Base-by-base conservation (phyloP, 768 basidiomycete species). In the Boletus bicolor region DNA sequence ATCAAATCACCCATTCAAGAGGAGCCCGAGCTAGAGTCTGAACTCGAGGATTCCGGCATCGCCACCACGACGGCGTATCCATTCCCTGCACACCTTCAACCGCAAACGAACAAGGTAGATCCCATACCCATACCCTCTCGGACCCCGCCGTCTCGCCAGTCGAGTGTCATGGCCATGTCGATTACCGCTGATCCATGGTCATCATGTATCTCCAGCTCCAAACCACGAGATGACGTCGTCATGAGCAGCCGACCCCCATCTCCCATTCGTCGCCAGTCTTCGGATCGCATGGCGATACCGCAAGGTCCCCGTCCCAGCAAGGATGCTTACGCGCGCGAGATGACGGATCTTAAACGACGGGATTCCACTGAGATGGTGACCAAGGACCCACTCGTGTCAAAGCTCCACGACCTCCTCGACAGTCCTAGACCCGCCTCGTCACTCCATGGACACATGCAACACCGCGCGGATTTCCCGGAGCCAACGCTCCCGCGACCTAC, bases 321-420 rank as follows among this genome's bases (percentile, higher is more conserved):
- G 61, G 58, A 63, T 11, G 14, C 50, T 7, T 42, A 49, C 54
- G 1, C 61, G n/a, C 58, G 55, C 69, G 71, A 67, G 52, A 55
- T 59, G 50, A 50, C 59, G 36, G 66, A 71, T 46, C 49, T 64
- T 14, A 59, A 65, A 41, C 55, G 63, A 32, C 57, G 62, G 32
- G 62, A 64, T 12, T 62, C 60, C 9, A 26, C 38, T 30, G 67
- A 63, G 44, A 50, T 62, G 54, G 39, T 47, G 62, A 51, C 59
- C 44, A 72, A 71, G 49, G 68, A 71, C 44, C 68, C 62, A 61
- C 62, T 67, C 68, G 74, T 62, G 62, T 65, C 71, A 37, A 75
- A 78, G 55, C 66, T 85, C 8, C 71, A 79, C 32, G 79, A 81
- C 55, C 69, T 84, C 10, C 74, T 84, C 12, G 74, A 72, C 45